phyloP scores from a whole-genome alignment of 1,139 yeast genomes.

The Suhomyces maxii region DNA sequence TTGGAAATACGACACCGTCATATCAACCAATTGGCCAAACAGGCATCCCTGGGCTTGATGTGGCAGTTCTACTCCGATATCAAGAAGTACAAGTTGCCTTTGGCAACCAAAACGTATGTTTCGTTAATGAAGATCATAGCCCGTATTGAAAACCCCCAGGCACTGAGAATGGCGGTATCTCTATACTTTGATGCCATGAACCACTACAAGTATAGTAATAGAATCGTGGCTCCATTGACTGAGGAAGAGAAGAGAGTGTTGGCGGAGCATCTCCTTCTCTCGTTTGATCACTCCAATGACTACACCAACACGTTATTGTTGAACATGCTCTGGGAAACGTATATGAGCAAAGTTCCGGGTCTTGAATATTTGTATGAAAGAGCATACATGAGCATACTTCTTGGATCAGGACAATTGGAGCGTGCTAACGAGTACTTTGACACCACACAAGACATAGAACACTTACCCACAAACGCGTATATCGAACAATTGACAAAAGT shows the following conservation, averaged over 20 bases:
- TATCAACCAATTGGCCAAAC: slow-evolving; percentile 1
- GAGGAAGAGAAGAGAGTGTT: slow-evolving; percentile 12
- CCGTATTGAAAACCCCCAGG: slow-evolving; percentile 2
- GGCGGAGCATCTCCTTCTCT: slow-evolving; percentile 9
- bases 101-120: slow-evolving; percentile 2
- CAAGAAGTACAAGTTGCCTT: slow-evolving; percentile 1
- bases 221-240: slow-evolving; percentile 11
- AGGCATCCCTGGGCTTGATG: not conserved
- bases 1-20: slow-evolving; percentile 8
- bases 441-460: not conserved
- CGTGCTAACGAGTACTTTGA: slow-evolving; percentile 25
- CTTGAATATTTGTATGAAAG: slow-evolving; percentile 22
- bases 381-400: slow-evolving; percentile 24
- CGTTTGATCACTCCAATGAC: slow-evolving; percentile 15
- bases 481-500: slow-evolving; percentile 8
- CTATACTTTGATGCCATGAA: slow-evolving; percentile 17
- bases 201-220: slow-evolving; percentile 11
- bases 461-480: slow-evolving; percentile 6
- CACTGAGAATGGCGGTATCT: slow-evolving; percentile 13
- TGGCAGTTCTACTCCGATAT: slow-evolving; percentile 7
- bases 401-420: slow-evolving; percentile 27
- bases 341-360: slow-evolving; percentile 11
- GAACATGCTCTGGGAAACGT: slow-evolving; percentile 22
- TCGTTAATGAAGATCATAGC: slow-evolving; percentile 5
- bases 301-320: slow-evolving; percentile 19